Base-by-base conservation (phyloP, 106 monocot genomes). In the Phalaenopsis aphrodite region DNA sequence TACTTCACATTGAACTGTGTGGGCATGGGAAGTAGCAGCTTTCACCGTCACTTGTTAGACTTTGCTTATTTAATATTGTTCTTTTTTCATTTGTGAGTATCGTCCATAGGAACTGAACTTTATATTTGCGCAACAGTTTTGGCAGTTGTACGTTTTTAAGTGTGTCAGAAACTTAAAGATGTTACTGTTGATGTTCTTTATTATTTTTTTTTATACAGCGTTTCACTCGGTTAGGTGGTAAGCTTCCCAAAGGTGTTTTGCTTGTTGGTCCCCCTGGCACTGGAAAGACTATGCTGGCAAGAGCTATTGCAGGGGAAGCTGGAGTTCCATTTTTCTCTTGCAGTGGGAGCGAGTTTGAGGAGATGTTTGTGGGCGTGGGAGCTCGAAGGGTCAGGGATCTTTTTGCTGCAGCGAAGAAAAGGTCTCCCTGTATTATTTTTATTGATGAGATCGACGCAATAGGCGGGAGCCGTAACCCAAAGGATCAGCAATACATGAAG, bases 381-480 rank as follows among this genome's bases (percentile, higher is more conserved):
- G 99, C 99, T 55, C 83, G 99, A 41, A 85, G 99, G 55, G 99
- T 99, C 52, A 84, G 99, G 52, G 99, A 99, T 83, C 89, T 99
- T 71, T 99, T 99, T 73, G 47, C 89, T 74, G 99, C 99, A 42
- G 99, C 89, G 16, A 99, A 99, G 82, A 99, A 99, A 72, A 78
- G 95, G 19, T 95, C 99, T 57, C 99, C 99, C 41, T 99, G 99
- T 79, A 99, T 99, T 55, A 91, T 99, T 72, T 99, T 99, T 76
- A 94, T 99, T 65, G 99, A 99, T 82, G 99, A 99, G 83, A 99
- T 99, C 64, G 99, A 99, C 89, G 99, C 99, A 65, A 99, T 99
- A 41, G 99, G 99, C 72, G 99, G 99, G 48, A 95, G 99, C 82
- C 90, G 99, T 75, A 99, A 99, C 56, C 99, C 99, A 41, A 99